Conservation (phyloP, 257 asterid species). For the Primulina eburnea region DNA sequence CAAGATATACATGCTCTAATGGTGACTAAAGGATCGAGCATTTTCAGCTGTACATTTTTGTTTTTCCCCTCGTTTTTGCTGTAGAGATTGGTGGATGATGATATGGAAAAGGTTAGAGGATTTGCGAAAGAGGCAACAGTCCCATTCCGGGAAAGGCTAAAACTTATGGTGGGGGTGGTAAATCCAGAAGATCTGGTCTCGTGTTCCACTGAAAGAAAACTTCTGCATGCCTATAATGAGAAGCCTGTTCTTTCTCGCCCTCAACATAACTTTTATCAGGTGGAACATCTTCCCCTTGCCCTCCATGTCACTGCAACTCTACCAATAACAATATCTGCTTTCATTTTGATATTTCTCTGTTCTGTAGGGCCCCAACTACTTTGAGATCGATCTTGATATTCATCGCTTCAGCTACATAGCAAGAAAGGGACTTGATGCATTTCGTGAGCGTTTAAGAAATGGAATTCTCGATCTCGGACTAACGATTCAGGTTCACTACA, state of each 20-base stretch:
- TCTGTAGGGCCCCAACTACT: constrained; percentile 56
- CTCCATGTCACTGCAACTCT: background rate
- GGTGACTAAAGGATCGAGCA: background rate
- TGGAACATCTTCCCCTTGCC: constrained; percentile 1
- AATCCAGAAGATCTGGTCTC: constrained; percentile 72
- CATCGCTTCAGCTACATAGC: constrained; percentile 89
- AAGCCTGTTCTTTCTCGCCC: constrained; percentile 85
- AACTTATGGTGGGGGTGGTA: constrained; percentile 66
- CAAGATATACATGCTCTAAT: background rate
- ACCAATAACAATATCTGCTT: constrained; percentile 7
- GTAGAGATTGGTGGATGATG: constrained; percentile 66
- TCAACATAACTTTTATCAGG: constrained; percentile 69
- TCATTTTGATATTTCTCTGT: constrained; percentile 5
- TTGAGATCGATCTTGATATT: constrained; percentile 73
- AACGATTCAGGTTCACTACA: constrained; percentile 59
- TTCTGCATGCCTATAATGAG: constrained; percentile 65
- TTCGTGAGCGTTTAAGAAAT: constrained; percentile 59
- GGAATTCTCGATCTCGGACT: constrained; percentile 66
- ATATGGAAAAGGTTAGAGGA: constrained; percentile 64
- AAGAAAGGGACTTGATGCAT: constrained; percentile 77
- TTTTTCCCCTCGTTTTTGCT: constrained; percentile 5
- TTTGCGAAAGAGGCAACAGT: constrained; percentile 62
- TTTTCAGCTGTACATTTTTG: background rate
- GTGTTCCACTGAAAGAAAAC: constrained; percentile 65
- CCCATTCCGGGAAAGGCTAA: constrained; percentile 68